Evolutionary conservation across 2,329 filamentous ascomycete species (phyloP), one percentile per base, ranked within the genome.

Genomic region (Scolecobasidium constrictum): DNA sequence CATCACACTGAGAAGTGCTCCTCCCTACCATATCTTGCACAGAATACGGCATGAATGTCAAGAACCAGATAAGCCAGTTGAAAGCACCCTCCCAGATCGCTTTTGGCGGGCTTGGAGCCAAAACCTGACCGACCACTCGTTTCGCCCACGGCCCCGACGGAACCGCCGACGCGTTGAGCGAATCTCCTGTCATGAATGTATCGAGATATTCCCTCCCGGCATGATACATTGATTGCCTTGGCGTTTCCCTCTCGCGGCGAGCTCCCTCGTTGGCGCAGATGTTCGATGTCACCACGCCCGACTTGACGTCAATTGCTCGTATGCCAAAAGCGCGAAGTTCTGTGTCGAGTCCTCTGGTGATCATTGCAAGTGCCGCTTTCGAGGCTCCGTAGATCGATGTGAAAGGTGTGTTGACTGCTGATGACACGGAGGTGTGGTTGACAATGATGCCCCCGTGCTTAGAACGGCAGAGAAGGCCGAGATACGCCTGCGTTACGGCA

Each of bases 1-100:
- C n/a, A n/a, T n/a, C n/a, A n/a, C n/a, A n/a, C n/a, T n/a, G n/a
- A n/a, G n/a, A n/a, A n/a, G n/a, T n/a, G n/a, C n/a, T n/a, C n/a
- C n/a, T n/a, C n/a, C n/a, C n/a, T n/a, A n/a, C n/a, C n/a, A n/a
- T n/a, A n/a, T n/a, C n/a, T n/a, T n/a, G n/a, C n/a, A n/a, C n/a
- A n/a, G n/a, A n/a, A n/a, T n/a, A 2, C 71, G 68, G 54, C 73
- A 64, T 28, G 64, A 75, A 2, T 58, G 64, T 50, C 51, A 60
- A 50, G 59, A 62, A 73, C 65, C 62, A 75, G 3, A 69, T 66
- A 21, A 68, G 43, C 61, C 63, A 67, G 36, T 58, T 58, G 55
- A 65, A 67, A 45, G 68, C 67, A 1, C 73, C 73, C 45, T 73
- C 72, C 71, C 71, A 76, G 13, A 75, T 50, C 65, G 66, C 69